Evolutionary conservation across 129 eudicot species (phyloP).

Genomic region (Erigeron canadensis): DNA sequence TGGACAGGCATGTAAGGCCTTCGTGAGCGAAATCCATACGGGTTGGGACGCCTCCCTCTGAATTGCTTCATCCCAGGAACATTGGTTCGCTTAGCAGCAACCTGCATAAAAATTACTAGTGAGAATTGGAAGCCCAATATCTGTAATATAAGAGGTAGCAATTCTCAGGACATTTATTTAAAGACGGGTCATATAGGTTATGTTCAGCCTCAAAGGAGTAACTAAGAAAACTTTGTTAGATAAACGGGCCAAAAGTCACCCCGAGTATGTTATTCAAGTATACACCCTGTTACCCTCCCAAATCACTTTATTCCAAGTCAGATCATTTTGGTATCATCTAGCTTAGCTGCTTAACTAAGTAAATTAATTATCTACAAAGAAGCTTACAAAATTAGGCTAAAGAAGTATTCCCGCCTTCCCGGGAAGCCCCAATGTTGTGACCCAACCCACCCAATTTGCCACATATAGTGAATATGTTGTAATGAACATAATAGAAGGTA

Average conservation of each 20-base stretch:
- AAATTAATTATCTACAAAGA: not conserved
- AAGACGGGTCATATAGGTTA: not conserved
- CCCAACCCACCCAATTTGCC: not conserved
- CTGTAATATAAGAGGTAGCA: not conserved
- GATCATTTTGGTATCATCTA: not conserved
- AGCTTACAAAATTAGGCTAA: not conserved
- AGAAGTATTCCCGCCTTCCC: not conserved
- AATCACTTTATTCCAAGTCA: not conserved
- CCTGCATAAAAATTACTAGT: slow-evolving; percentile 35
- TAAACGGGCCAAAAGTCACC: not conserved
- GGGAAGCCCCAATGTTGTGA: not conserved
- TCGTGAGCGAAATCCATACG: slow-evolving; percentile 43
- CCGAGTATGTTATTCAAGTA: not conserved
- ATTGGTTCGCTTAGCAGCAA: slow-evolving; percentile 59
- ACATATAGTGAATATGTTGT: not conserved
- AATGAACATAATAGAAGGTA: not conserved
- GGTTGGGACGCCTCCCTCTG: slow-evolving; percentile 49
- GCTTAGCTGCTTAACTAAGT: no score
- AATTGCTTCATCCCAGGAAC: slow-evolving; percentile 66
- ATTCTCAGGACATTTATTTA: not conserved
- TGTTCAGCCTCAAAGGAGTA: not conserved
- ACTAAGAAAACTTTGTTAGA: not conserved
- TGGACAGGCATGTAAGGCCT: slow-evolving; percentile 55
- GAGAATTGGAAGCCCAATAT: not conserved
- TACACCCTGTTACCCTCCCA: slow-evolving; percentile 1